A percentile compares a stretch with the other conserved stretches of the same genome.
Evolutionary conservation across 495 filamentous ascomycete species (phyloP).

Genomic region (Alectoria sarmentosa): DNA sequence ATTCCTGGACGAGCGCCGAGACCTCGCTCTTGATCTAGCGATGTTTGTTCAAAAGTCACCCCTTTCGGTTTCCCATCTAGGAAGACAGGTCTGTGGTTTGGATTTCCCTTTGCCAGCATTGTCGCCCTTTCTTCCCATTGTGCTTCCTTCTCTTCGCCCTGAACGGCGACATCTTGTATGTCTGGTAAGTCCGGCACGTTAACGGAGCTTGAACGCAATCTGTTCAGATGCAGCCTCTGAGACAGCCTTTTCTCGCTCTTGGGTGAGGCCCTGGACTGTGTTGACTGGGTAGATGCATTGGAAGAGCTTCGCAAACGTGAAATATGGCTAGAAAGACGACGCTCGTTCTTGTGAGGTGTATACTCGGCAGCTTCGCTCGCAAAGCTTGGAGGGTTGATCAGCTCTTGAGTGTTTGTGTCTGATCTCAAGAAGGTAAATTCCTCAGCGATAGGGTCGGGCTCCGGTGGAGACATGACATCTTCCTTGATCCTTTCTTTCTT

Average conservation of each 20-base stretch:
- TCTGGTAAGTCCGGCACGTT: conserved; percentile 77
- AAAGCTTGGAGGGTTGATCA: conserved; percentile 58
- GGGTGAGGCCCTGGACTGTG: conserved; percentile 33
- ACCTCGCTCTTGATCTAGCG: conserved; percentile 5
- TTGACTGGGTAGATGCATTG: conserved; percentile 44
- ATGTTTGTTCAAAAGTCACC: conserved; percentile 3
- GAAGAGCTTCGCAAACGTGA: conserved; percentile 41
- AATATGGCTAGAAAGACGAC: conserved; percentile 24
- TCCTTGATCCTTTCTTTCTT: conserved; percentile 57
- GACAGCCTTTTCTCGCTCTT: conserved; percentile 50
- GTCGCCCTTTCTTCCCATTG: conserved; percentile 88
- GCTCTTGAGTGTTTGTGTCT: conserved; percentile 72
- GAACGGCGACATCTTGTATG: conserved; percentile 47
- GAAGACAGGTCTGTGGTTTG: conserved; percentile 25
- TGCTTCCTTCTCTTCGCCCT: conserved; percentile 44
- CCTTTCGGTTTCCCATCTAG: conserved; percentile 6
- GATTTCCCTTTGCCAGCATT: conserved; percentile 65
- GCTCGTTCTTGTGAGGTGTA: conserved; percentile 23
- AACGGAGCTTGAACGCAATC: conserved; percentile 50
- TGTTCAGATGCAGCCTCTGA: conserved; percentile 58
- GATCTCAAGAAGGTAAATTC: conserved; percentile 79
- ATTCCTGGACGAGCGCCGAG: conserved; percentile 15
- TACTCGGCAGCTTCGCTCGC: conserved; percentile 33
- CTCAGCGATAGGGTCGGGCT: conserved; percentile 38
- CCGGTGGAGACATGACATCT: conserved; percentile 30